Conservation (phyloP, 2,329 filamentous ascomycete species). For the Mycocentrospora acerina region DNA sequence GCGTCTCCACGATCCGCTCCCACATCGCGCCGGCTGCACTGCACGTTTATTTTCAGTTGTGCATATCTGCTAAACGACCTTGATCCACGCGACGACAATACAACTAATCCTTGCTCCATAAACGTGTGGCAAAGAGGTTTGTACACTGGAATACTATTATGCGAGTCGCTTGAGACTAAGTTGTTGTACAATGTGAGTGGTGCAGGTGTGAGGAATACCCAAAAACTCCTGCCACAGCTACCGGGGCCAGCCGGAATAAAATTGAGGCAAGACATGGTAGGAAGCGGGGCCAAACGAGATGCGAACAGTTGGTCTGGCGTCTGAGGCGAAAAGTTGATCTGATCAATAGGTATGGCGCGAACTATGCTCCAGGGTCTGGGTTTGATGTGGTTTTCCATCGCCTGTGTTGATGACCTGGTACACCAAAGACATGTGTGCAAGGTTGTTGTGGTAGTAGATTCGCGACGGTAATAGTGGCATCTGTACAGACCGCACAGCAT, state of each 20-base stretch:
- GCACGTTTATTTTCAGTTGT: constrained; percentile 45
- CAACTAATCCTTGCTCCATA: constrained; percentile 24
- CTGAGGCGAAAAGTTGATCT: constrained; percentile 29
- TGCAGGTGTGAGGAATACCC: constrained; percentile 11
- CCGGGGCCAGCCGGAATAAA: too few relatives aligned
- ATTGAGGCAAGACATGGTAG: constrained; percentile 6
- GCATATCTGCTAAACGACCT: constrained; percentile 33
- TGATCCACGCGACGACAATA: constrained; percentile 38
- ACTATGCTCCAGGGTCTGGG: too few relatives aligned
- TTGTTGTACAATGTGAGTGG: constrained; percentile 20
- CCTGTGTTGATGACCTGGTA: background rate
- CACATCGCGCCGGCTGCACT: constrained; percentile 44
- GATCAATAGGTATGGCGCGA: background rate
- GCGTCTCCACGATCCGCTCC: constrained; percentile 40
- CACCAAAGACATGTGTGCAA: too few relatives aligned
- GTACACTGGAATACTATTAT: constrained; percentile 28
- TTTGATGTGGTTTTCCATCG: constrained; percentile 5
- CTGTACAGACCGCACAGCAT: constrained; percentile 15
- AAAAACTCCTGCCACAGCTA: constrained; percentile 4
- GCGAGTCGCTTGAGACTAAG: constrained; percentile 31
- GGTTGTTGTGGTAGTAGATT: background rate
- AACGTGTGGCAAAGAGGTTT: constrained; percentile 8
- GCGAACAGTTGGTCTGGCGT: constrained; percentile 41
- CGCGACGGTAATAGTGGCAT: constrained; percentile 19
- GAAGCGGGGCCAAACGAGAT: constrained; percentile 28